Conservation (phyloP, 345 rosid species). For the Gossypium mustelinum region DNA sequence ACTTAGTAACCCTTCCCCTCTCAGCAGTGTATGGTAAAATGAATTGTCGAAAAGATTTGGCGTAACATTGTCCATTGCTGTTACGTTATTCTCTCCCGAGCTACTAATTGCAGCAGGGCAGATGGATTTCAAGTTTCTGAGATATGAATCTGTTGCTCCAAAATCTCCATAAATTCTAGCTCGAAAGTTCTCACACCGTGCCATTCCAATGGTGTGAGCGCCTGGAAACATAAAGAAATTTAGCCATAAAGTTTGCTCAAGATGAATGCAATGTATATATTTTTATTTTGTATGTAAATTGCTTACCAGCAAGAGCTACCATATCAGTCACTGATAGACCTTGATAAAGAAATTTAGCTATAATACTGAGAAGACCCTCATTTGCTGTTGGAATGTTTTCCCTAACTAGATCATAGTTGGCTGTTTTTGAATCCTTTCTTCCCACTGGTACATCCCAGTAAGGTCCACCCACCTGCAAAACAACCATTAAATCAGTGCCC, state of each 20-base stretch:
- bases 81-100: slow-evolving; percentile 49
- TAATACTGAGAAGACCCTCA: slow-evolving; percentile 52
- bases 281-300: too few species aligned
- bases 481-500: not conserved
- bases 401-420: slow-evolving; percentile 43
- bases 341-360: slow-evolving; percentile 57
- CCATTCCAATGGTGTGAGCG: slow-evolving; percentile 8
- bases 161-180: slow-evolving; percentile 35
- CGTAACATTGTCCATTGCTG: slow-evolving; percentile 67
- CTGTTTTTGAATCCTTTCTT: slow-evolving; percentile 84
- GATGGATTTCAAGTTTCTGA: slow-evolving; percentile 33
- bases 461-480: slow-evolving; percentile 81
- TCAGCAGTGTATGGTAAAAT: slow-evolving; percentile 47
- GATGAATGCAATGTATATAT: too few species aligned
- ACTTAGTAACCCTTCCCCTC: slow-evolving; percentile 63
- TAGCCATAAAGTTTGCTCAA: too few species aligned
- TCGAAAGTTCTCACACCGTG: not conserved
- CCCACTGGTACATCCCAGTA: slow-evolving; percentile 92
- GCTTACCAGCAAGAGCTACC: slow-evolving; percentile 77
- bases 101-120: slow-evolving; percentile 56
- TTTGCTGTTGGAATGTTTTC: slow-evolving; percentile 59
- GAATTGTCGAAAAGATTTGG: slow-evolving; percentile 77
- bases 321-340: slow-evolving; percentile 79
- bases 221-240: not conserved
- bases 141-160: slow-evolving; percentile 33